Base-by-base conservation (phyloP, 1,284 basidiomycete genomes). In the Fistulinella cinereoalba region DNA sequence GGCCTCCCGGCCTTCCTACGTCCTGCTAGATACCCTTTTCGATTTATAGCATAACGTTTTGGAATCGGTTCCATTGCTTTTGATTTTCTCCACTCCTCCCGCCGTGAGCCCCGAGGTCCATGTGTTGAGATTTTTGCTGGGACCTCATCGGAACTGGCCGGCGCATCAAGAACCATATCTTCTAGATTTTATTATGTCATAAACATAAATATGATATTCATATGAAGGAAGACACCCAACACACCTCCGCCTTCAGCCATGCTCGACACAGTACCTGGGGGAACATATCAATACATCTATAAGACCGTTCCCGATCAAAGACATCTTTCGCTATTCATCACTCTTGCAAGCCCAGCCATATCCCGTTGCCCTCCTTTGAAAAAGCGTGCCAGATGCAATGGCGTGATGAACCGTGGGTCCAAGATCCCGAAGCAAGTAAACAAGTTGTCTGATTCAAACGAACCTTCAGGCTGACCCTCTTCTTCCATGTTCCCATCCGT, bases 81-180 rank as follows among this genome's bases (percentile, higher is more conserved):
- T 31, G 88, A 84, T 48, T 68, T 66, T 56, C 87, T 73, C 88
- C 88, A 90, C 54, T 81, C 74, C 56, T 88, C 85, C 52, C 82
- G 72, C 46, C 87, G 72, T 41, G 87, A 86, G 37, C 72, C 70
- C 33, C 86, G 80, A 5, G 80, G 77, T 13, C 87, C 87, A 58
- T 88, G 86, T 4, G 88, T 90, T 18, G 87, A 88, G 50, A 88
- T 71, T 18, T 71, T 70, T 54, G 72, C 68, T 16, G 69, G 47
- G 32, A 47, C 49, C 37, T 56, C 51, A 25, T 61, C 47, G 41
- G 58, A 49, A 57, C 62, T 44, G 49, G 46, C 43, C 12, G 53
- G 31, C 24, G 43, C 47, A 55, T 85, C 82, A 40, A 81, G 57
- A 37, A 71, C 69, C 80, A 83, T 83, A 3, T 68, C 63, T 54